Base-by-base conservation (phyloP, 2,329 filamentous ascomycete genomes). In the Aspergillus sp. region DNA sequence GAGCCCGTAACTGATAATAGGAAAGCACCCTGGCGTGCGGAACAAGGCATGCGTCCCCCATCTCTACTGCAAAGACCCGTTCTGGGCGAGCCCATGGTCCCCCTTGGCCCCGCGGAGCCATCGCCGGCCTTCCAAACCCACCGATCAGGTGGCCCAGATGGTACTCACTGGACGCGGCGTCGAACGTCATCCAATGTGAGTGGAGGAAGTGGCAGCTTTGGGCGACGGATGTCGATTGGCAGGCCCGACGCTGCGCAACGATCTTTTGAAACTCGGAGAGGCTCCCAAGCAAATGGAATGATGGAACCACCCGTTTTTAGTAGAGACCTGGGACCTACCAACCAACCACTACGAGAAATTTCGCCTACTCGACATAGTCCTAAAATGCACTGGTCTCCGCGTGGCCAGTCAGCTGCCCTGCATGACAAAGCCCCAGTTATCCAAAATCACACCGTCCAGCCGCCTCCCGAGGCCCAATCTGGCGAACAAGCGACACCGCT, bases 181-280 rank as follows among this genome's bases (percentile, higher is more conserved):
- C 88, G 94, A 63, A 90, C 90, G 59, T 97, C 94, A 16, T 98
- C 94, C 2, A 96, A 92, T 70, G 89, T 96, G 46, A 97, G 93
- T 73, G 92, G 91, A 57, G 90, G 90, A 60, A 96, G 92, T 73
- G 89, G 89, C 61, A 83, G 85, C 42, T 85, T 87, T 64, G 83
- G 84, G 66, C 85, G 89, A 66, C 86, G 89, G 36, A 82, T 84
- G 78, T 87, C 85, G 1, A 78, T 83, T 65, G 79, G 80, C 63
- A 80, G 80, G 63, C 73, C 77, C 58, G 80, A 80, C 55, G 74
- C 77, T 36, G 68, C 74, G 9, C 67, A 73, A n/a, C 73, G 76
- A 54, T 67, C 70, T 12, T 68, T 73, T 54, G 80, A 81, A 52
- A 66, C 64, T 47, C 69, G 76, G 65, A 65, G 78, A 64, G 73